These are phyloP conservation scores for Apostasia ramifera DNA, from an alignment of 106 monocot genomes.

Conservation along the genomic window DNA sequence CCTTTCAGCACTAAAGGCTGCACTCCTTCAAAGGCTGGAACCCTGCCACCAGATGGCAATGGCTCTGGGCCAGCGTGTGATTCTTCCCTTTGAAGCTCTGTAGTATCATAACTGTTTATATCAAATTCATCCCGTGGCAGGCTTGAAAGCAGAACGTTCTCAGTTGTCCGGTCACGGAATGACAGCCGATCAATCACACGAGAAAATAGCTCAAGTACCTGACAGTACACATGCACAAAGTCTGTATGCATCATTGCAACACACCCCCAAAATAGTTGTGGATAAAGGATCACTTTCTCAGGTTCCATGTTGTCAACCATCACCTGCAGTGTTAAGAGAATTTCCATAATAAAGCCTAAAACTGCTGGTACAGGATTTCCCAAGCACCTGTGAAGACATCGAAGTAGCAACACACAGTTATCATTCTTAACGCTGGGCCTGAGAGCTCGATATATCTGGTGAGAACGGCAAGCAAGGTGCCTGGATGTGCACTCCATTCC, in stretches of 20 bases:
- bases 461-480: slow-evolving; percentile 95
- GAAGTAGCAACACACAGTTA: slow-evolving; percentile 77
- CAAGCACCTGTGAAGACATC: slow-evolving; percentile 85
- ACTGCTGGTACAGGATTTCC: slow-evolving; percentile 86
- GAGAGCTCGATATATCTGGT: slow-evolving; percentile 94
- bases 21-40: slow-evolving; percentile 87
- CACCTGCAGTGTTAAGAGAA: slow-evolving; percentile 84
- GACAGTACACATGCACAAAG: slow-evolving; percentile 90
- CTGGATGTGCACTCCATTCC: slow-evolving; percentile 96
- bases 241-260: slow-evolving; percentile 98
- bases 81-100: slow-evolving; percentile 52
- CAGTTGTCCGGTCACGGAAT: slow-evolving; percentile 83
- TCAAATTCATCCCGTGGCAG: slow-evolving; percentile 96
- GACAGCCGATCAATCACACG: slow-evolving; percentile 75
- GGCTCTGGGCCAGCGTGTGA: slow-evolving; percentile 39
- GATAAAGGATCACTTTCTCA: slow-evolving; percentile 93
- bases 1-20: slow-evolving; percentile 96
- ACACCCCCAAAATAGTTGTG: slow-evolving; percentile 98
- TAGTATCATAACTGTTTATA: slow-evolving; percentile 27
- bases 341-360: slow-evolving; percentile 95
- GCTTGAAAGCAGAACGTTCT: slow-evolving; percentile 85
- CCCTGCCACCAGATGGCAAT: slow-evolving; percentile 54
- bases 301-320: slow-evolving; percentile 99
- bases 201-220: slow-evolving; percentile 81
- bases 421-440: slow-evolving; percentile 81